Evolutionary conservation across 306 rosid species (phyloP).

Genomic region (Medicago truncatula): DNA sequence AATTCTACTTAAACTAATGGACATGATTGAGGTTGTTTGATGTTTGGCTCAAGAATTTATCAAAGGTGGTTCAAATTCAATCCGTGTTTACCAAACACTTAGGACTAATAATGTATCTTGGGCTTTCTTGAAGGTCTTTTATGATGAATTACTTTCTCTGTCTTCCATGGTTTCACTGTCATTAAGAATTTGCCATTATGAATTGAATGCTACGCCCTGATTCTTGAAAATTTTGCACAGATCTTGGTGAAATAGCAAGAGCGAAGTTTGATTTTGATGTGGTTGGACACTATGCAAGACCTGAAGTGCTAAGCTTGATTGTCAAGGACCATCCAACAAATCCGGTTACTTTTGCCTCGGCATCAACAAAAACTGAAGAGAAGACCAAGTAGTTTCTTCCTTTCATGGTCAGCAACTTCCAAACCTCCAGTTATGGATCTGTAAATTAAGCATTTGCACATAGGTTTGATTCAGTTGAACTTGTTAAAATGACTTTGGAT

Average conservation of each 20-base stretch:
- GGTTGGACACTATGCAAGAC: conserved; percentile 91
- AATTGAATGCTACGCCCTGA: conserved; percentile 9
- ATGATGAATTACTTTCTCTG: conserved; percentile 12
- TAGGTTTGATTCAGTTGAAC: neutral
- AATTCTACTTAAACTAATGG: neutral
- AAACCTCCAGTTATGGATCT: conserved; percentile 35
- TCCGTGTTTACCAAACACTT: neutral
- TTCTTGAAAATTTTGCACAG: conserved; percentile 47
- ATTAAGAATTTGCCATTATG: neutral
- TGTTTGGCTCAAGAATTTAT: neutral
- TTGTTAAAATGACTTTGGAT: neutral
- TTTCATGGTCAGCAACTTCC: conserved; percentile 26
- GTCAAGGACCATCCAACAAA: conserved; percentile 77
- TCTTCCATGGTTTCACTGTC: neutral
- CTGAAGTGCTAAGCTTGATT: conserved; percentile 83
- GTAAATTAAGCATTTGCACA: conserved; percentile 19
- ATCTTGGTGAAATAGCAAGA: conserved; percentile 86
- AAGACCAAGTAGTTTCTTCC: conserved; percentile 45
- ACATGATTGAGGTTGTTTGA: conserved; percentile 4
- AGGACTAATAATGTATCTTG: conserved; percentile 8
- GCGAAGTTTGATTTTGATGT: conserved; percentile 88
- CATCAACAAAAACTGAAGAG: conserved; percentile 56
- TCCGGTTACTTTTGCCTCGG: conserved; percentile 75
- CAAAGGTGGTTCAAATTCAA: neutral
- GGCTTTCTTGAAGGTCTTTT: neutral